Evolutionary conservation across 2,329 filamentous ascomycete species (phyloP).

Genomic region (Myriosclerotinia scirpicola): DNA sequence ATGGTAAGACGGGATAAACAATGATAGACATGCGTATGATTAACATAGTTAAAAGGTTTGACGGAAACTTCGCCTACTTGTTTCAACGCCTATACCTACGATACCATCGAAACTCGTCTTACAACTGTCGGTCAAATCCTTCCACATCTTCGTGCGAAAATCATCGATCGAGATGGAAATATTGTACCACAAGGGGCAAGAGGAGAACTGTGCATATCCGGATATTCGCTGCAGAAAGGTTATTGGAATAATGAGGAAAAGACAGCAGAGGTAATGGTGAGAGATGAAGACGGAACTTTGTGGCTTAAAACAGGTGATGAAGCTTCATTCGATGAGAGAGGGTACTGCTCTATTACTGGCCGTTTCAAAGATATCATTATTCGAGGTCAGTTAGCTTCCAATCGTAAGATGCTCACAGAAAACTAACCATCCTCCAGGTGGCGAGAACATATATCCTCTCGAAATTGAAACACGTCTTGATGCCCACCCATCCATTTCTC

Average conservation of each 20-base stretch:
- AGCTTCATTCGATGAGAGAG: slow-evolving; percentile 49
- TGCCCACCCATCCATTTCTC: slow-evolving; percentile 53
- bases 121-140: slow-evolving; percentile 74
- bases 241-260: slow-evolving; percentile 59
- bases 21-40: background rate
- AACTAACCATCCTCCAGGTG: slow-evolving; percentile 35
- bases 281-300: slow-evolving; percentile 33
- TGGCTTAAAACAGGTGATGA: slow-evolving; percentile 59
- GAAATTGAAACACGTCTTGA: slow-evolving; percentile 70
- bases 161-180: slow-evolving; percentile 56
- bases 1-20: slow-evolving; percentile 32
- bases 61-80: slow-evolving; percentile 79
- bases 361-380: slow-evolving; percentile 73
- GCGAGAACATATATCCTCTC: slow-evolving; percentile 61
- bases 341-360: slow-evolving; percentile 57
- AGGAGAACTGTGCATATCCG: slow-evolving; percentile 46
- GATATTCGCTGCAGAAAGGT: slow-evolving; percentile 58
- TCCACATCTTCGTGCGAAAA: slow-evolving; percentile 73
- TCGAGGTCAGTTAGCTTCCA: slow-evolving; percentile 46
- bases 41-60: slow-evolving; percentile 43
- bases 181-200: slow-evolving; percentile 60
- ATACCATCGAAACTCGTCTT: slow-evolving; percentile 64
- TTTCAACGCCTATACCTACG: slow-evolving; percentile 76
- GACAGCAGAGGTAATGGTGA: slow-evolving; percentile 31
- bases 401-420: background rate